These are phyloP conservation scores for Hanseniaspora osmophila DNA, from an alignment of 805 yeast genomes.

Conservation along the genomic window DNA sequence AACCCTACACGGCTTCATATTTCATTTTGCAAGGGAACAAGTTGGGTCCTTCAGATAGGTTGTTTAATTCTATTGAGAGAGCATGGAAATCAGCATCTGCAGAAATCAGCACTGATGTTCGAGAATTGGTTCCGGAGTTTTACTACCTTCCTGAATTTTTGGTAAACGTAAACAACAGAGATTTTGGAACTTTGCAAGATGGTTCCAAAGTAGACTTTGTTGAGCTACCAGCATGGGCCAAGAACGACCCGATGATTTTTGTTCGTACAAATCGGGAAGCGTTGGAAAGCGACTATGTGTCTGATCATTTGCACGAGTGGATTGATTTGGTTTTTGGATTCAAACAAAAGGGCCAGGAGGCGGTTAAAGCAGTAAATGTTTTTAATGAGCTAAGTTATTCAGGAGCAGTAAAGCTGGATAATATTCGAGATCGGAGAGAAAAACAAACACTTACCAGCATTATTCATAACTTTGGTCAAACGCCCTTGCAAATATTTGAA, in stretches of 20 bases:
- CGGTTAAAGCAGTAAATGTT: slow-evolving; percentile 55
- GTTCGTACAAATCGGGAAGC: slow-evolving; percentile 70
- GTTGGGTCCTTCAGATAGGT: slow-evolving; percentile 77
- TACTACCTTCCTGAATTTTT: slow-evolving; percentile 71
- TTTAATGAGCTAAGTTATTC: slow-evolving; percentile 76
- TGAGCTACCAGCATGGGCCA: slow-evolving; percentile 70
- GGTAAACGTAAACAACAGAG: slow-evolving; percentile 46
- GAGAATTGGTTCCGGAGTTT: slow-evolving; percentile 81
- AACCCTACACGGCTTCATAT: slow-evolving; percentile 73
- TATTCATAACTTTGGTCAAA: slow-evolving; percentile 86
- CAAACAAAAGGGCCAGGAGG: slow-evolving; percentile 62
- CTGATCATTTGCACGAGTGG: slow-evolving; percentile 67
- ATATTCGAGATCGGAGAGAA: slow-evolving; percentile 59
- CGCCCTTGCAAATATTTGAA: slow-evolving; percentile 60
- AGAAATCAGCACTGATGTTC: slow-evolving; percentile 75
- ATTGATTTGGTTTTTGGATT: slow-evolving; percentile 73
- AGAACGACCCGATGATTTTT: slow-evolving; percentile 60
- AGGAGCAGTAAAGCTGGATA: slow-evolving; percentile 69
- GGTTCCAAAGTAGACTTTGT: slow-evolving; percentile 47
- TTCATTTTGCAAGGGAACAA: slow-evolving; percentile 72
- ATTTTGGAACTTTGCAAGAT: slow-evolving; percentile 58
- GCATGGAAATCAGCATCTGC: slow-evolving; percentile 71
- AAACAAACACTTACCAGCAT: slow-evolving; percentile 66
- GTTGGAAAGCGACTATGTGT: slow-evolving; percentile 68
- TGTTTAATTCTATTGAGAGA: slow-evolving; percentile 59